These are phyloP conservation scores for Schwanniomyces polymorphus DNA, from an alignment of 805 yeast species.

Conservation along the genomic window DNA sequence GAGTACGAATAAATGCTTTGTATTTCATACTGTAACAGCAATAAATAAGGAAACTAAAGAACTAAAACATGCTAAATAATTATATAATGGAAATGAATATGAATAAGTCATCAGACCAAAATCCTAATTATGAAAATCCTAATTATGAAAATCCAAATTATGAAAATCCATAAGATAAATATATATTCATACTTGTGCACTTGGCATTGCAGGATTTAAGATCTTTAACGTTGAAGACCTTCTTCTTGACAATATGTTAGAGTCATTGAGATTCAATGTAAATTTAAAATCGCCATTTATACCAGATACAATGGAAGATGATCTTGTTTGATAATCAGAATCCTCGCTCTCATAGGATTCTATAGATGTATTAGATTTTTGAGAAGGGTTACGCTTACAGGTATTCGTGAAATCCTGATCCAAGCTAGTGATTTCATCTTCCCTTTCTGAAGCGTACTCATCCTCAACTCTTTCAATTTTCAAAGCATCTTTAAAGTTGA, in stretches of 20 bases:
- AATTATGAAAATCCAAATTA: neutral
- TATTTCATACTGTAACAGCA: neutral
- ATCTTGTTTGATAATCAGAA: constrained; percentile 34
- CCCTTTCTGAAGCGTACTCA: constrained; percentile 16
- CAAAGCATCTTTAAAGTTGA: constrained; percentile 33
- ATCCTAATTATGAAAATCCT: neutral
- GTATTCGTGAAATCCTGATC: constrained; percentile 6
- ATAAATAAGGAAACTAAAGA: neutral
- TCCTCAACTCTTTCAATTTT: constrained; percentile 25
- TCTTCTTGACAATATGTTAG: constrained; percentile 62
- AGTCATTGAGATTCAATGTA: constrained; percentile 62
- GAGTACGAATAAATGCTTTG: no score
- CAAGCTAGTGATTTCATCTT: constrained; percentile 23
- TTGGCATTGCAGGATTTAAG: neutral
- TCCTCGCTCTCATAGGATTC: constrained; percentile 19
- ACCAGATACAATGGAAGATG: constrained; percentile 40
- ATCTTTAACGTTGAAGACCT: constrained; percentile 26
- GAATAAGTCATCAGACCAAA: neutral
- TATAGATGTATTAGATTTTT: constrained; percentile 13
- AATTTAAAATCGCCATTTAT: constrained; percentile 45
- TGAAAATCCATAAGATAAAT: neutral
- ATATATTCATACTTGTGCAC: neutral
- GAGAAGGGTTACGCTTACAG: constrained; percentile 6
- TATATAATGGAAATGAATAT: neutral
- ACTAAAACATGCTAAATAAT: neutral